A percentile compares a stretch with the other conserved stretches of the same genome.
These are phyloP conservation scores for Fusarium sp. DNA, from an alignment of 2,329 filamentous ascomycete genomes.

Conservation along the genomic window DNA sequence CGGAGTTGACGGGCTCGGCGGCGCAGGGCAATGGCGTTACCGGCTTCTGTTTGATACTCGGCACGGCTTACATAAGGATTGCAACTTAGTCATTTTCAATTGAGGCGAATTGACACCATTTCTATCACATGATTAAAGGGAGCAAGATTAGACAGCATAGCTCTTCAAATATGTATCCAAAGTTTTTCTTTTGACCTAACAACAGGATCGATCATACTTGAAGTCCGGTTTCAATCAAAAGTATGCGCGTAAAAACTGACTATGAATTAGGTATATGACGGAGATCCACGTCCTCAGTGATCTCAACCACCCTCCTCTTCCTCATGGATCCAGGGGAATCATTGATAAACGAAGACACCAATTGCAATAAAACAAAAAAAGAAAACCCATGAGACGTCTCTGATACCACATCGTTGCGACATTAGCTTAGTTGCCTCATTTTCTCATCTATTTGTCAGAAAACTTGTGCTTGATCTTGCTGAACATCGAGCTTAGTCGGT, in stretches of 20 bases:
- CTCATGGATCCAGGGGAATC: slow-evolving; percentile 55
- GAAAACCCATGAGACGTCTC: slow-evolving; percentile 39
- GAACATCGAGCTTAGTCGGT: slow-evolving; percentile 72
- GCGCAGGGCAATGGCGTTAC: slow-evolving; percentile 35
- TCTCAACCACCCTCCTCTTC: slow-evolving; percentile 49
- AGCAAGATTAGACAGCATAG: background rate
- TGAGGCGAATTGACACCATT: background rate
- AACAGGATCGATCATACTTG: slow-evolving; percentile 40
- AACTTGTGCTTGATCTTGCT: slow-evolving; percentile 65
- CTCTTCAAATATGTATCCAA: slow-evolving; percentile 20
- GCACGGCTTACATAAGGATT: slow-evolving; percentile 9
- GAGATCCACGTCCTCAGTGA: slow-evolving; percentile 49
- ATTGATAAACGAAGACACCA: slow-evolving; percentile 55
- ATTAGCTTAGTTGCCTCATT: slow-evolving; percentile 41
- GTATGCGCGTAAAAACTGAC: slow-evolving; percentile 43
- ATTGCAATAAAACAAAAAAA: slow-evolving; percentile 49
- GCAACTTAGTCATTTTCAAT: slow-evolving; percentile 35
- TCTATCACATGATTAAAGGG: slow-evolving; percentile 20
- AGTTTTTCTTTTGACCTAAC: slow-evolving; percentile 28
- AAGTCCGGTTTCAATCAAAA: slow-evolving; percentile 45
- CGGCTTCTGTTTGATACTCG: background rate
- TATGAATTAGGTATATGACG: slow-evolving; percentile 54
- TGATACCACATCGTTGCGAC: slow-evolving; percentile 42
- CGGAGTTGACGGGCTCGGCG: slow-evolving; percentile 40
- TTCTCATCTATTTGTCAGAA: slow-evolving; percentile 49